Base-by-base conservation (phyloP, 169 alveolate genomes). In the Fabrea salina region DNA sequence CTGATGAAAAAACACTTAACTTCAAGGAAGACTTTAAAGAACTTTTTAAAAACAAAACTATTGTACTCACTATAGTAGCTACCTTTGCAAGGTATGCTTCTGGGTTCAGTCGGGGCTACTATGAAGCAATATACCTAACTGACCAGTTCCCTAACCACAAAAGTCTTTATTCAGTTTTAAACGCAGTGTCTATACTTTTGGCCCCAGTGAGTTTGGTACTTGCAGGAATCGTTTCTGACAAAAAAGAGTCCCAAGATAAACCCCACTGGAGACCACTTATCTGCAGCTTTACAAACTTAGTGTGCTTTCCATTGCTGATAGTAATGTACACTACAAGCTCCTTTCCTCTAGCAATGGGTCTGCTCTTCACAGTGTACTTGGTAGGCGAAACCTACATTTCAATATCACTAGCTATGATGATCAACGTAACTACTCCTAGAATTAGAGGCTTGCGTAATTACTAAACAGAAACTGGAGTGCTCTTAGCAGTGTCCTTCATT, bases 331-430 rank as follows among this genome's bases (percentile, higher is more conserved):
- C 4, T n/a, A 43, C 67, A 13, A 11, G 35, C 2, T 2, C 11
- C 30, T 68, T 68, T 68, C 37, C 43, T 8, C 40, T 68, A 11
- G 25, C 78, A 2, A 68, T 68, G 78, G 16, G 41, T 2, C n/a
- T 57, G 40, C 66, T 40, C 2, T 68, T 8, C 44, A 68, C 44
- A n/a, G 67, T 68, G 19, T 68, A 41, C 30, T 0, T 32, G 3
- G 32, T 68, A 11, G 78, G 78, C 0, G 78, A 68, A 37, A 68
- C 78, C 44, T 68, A 68, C 44, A 68, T 68, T 40, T 40, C 64
- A 64, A 68, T 68, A n/a, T 68, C 78, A 0, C 43, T 68, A 37
- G 19, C 78, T 11, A 68, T 68, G 78, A 47, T 47, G 64, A 30
- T 68, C 8, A 68, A 68, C 35, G 61, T 47, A 1, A 41, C 61